Conservation (phyloP, 2,329 filamentous ascomycete species). For the Gaeumannomyces sp. region DNA sequence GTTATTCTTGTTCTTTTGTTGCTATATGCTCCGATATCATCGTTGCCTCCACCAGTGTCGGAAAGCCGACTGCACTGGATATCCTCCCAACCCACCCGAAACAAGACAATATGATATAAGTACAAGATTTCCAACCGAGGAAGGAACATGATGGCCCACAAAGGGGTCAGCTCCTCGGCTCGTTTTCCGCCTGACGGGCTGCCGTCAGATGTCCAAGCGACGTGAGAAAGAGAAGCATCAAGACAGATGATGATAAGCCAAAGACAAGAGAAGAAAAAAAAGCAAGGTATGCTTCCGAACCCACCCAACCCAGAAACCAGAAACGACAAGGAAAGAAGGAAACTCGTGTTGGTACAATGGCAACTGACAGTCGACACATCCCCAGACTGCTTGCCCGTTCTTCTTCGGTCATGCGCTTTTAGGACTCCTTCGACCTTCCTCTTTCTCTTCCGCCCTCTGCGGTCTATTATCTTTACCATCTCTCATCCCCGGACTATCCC, state of each 20-base stretch:
- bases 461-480: background rate
- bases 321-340: background rate
- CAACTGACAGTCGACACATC: too few relatives aligned
- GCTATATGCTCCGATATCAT: conserved; percentile 1
- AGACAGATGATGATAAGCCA: background rate
- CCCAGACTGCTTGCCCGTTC: too few relatives aligned
- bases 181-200: too few relatives aligned
- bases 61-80: too few relatives aligned
- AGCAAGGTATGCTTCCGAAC: background rate
- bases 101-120: too few relatives aligned
- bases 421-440: too few relatives aligned
- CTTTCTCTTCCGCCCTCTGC: conserved; percentile 4
- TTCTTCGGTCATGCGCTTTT: too few relatives aligned
- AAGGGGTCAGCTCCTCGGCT: too few relatives aligned
- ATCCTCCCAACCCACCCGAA: too few relatives aligned
- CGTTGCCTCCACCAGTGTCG: background rate
- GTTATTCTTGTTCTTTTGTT: background rate
- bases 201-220: too few relatives aligned
- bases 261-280: background rate
- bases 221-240: background rate
- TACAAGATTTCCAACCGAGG: background rate
- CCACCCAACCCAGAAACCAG: too few relatives aligned
- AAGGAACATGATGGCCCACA: background rate
- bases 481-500: background rate
- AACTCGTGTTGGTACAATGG: conserved; percentile 1